Conservation (phyloP, 768 basidiomycete genomes). For the Dacryopinax spathularia region DNA sequence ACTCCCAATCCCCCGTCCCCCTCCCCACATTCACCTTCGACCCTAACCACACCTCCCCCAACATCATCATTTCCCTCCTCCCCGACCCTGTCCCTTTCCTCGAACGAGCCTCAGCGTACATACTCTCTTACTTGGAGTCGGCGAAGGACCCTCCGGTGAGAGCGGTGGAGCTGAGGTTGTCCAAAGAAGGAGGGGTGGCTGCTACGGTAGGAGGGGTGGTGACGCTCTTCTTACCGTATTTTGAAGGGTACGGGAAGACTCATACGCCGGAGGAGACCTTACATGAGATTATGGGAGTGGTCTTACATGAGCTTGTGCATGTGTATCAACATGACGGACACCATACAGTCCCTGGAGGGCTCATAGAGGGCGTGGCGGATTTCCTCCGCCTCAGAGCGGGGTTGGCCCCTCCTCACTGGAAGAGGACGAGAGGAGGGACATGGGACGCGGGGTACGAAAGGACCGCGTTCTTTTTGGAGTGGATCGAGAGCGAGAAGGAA, state of each 20-base stretch:
- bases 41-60: neutral
- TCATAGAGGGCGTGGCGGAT: constrained; percentile 29
- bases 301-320: neutral
- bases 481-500: constrained; percentile 35
- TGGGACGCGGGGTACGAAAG: constrained; percentile 70
- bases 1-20: neutral
- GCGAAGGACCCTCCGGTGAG: neutral
- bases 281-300: neutral
- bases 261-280: neutral
- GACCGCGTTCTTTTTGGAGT: constrained; percentile 63
- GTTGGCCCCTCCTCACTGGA: constrained; percentile 60
- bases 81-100: neutral
- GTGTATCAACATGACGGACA: neutral
- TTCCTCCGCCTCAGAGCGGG: constrained; percentile 52
- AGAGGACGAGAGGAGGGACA: constrained; percentile 24
- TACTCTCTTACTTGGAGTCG: neutral
- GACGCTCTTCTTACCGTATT: neutral
- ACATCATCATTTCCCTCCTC: neutral
- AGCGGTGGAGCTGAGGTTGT: neutral
- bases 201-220: neutral
- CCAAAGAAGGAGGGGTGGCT: neutral
- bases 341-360: neutral
- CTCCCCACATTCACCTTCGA: neutral
- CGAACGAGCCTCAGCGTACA: neutral
- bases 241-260: neutral